Evolutionary conservation across 768 basidiomycete genomes (phyloP).

Genomic region (Tricholoma terreum): DNA sequence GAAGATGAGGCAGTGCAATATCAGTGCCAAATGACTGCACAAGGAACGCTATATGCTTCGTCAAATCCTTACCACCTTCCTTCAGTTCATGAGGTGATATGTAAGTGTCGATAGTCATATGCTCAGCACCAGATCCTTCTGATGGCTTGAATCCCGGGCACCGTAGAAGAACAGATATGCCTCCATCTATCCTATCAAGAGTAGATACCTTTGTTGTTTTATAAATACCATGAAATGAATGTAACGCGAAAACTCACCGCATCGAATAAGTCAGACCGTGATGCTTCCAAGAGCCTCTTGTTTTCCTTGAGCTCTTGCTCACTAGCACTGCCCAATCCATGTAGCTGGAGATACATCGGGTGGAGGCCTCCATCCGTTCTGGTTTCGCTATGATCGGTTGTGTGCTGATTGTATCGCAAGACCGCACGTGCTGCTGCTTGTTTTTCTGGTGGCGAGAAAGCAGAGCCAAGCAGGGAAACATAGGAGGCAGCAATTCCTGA

Average conservation of each 20-base stretch:
- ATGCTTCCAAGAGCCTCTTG: neutral
- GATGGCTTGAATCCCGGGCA: conserved; percentile 1
- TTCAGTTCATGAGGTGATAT: too few relatives aligned
- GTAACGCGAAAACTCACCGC: neutral
- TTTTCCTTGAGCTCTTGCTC: neutral
- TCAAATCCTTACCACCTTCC: neutral
- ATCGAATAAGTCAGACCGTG: conserved; percentile 4
- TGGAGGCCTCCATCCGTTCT: conserved; percentile 1
- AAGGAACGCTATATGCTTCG: conserved; percentile 5
- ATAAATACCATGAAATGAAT: neutral
- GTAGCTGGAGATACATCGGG: conserved; percentile 1
- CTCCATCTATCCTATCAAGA: conserved; percentile 9
- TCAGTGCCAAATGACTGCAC: too few relatives aligned
- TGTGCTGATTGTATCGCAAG: neutral
- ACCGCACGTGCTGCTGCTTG: conserved; percentile 1
- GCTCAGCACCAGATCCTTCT: neutral
- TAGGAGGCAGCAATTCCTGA: too few relatives aligned
- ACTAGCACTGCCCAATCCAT: neutral
- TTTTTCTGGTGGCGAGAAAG: neutral
- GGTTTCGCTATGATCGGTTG: neutral
- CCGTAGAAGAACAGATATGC: conserved; percentile 4
- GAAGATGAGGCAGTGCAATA: too few relatives aligned
- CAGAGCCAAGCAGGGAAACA: too few relatives aligned
- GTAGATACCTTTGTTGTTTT: neutral
- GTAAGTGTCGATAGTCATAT: conserved; percentile 4